Conservation (phyloP, 148 eudicot species). For the Rhododendron simsii region DNA sequence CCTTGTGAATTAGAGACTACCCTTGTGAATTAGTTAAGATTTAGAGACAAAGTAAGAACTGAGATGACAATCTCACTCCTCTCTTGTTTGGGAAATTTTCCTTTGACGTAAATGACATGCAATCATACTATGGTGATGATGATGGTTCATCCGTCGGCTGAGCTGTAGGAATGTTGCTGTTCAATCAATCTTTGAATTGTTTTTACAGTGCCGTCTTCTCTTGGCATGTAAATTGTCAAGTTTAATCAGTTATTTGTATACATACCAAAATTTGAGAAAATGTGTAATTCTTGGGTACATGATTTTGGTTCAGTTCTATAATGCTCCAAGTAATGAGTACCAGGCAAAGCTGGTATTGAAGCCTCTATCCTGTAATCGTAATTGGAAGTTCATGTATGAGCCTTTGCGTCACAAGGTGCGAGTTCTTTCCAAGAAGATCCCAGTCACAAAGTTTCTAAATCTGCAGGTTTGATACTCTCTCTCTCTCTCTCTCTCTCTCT, state of each 20-base stretch:
- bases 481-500: not conserved
- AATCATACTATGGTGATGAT: not conserved
- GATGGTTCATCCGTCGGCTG: not conserved
- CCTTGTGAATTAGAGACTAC: not conserved
- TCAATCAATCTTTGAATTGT: not conserved
- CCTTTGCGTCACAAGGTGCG: constrained; percentile 76
- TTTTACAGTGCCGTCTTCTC: not conserved
- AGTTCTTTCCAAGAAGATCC: constrained; percentile 85
- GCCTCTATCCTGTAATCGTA: constrained; percentile 65
- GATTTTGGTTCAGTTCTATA: constrained; percentile 54
- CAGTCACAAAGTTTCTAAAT: constrained; percentile 73
- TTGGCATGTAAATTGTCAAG: not conserved
- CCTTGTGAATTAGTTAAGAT: not conserved
- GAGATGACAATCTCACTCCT: not conserved
- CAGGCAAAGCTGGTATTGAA: constrained; percentile 78
- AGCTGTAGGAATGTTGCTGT: not conserved
- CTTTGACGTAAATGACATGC: not conserved
- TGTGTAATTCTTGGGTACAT: not conserved
- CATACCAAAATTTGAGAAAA: not conserved
- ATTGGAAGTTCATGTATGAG: constrained; percentile 75
- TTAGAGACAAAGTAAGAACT: not conserved
- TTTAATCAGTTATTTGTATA: not conserved
- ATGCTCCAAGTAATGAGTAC: constrained; percentile 73
- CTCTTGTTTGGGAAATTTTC: constrained; percentile 5
- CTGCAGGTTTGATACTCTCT: constrained; percentile 50